Conservation (phyloP, 1,284 basidiomycete species). For the Austroboletus rostrupii region DNA sequence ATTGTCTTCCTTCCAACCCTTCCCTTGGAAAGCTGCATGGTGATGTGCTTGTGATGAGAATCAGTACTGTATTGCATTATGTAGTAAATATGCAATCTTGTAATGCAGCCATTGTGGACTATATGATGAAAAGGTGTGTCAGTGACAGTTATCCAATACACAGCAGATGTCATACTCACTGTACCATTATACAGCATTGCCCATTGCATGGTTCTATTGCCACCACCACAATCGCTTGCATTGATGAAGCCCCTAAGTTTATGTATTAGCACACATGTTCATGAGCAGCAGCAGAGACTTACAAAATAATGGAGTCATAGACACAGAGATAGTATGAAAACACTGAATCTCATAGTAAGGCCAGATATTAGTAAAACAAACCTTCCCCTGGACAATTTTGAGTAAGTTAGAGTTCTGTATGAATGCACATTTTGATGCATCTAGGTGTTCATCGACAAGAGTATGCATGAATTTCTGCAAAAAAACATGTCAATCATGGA, state of each 20-base stretch:
- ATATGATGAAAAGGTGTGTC: background rate
- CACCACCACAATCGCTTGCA: background rate
- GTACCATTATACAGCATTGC: background rate
- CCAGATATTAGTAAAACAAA: no score
- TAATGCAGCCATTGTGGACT: background rate
- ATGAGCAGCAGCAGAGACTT: no score
- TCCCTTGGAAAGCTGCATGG: background rate
- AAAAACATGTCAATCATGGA: no score
- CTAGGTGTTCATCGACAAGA: no score
- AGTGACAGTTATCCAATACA: no score
- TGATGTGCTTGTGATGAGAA: background rate
- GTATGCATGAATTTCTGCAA: no score
- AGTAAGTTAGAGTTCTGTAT: no score
- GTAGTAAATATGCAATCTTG: background rate
- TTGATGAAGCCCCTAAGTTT: background rate
- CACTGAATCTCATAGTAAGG: no score
- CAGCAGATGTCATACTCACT: background rate
- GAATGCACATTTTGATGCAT: no score
- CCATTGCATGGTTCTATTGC: background rate
- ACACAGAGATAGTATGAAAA: no score
- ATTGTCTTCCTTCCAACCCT: background rate
- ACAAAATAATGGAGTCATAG: no score
- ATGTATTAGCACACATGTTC: background rate
- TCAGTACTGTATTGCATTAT: background rate
- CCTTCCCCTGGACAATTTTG: no score